phyloP scores from a whole-genome alignment of 1,139 yeast genomes.

The Nakaseomyces uthaithaninus region DNA sequence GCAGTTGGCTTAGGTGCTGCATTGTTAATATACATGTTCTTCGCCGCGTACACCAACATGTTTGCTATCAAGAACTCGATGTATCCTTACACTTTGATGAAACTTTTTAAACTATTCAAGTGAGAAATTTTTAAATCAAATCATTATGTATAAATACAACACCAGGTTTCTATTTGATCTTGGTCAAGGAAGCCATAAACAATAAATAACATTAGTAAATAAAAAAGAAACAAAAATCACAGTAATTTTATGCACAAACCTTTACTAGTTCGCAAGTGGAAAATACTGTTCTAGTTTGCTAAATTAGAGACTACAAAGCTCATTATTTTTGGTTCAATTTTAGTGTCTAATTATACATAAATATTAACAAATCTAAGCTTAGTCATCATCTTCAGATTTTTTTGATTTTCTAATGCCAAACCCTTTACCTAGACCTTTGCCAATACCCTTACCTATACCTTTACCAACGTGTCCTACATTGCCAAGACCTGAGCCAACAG shows the following conservation, averaged over 20 bases:
- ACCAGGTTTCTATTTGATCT: too few species aligned
- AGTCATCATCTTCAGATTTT: background rate
- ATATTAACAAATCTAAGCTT: too few species aligned
- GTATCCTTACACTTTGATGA: constrained; percentile 46
- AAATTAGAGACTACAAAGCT: too few species aligned
- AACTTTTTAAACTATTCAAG: constrained; percentile 14
- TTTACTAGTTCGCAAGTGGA: too few species aligned
- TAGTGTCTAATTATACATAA: too few species aligned
- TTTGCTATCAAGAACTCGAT: constrained; percentile 53
- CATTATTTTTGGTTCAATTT: too few species aligned
- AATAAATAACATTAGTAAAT: too few species aligned
- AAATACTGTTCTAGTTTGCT: too few species aligned
- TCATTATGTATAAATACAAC: too few species aligned
- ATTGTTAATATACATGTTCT: constrained; percentile 40
- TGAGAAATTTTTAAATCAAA: background rate
- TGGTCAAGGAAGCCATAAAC: too few species aligned
- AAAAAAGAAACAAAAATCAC: too few species aligned
- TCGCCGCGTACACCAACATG: constrained; percentile 46
- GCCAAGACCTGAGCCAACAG: constrained; percentile 38
- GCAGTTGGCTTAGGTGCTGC: constrained; percentile 33
- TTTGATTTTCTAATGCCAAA: constrained; percentile 1
- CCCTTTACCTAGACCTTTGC: constrained; percentile 1
- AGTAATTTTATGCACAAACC: too few species aligned
- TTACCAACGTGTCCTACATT: constrained; percentile 31
- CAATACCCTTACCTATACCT: constrained; percentile 7